These are phyloP conservation scores for Peniophora sp. DNA, from an alignment of 1,284 basidiomycete species.

Conservation along the genomic window DNA sequence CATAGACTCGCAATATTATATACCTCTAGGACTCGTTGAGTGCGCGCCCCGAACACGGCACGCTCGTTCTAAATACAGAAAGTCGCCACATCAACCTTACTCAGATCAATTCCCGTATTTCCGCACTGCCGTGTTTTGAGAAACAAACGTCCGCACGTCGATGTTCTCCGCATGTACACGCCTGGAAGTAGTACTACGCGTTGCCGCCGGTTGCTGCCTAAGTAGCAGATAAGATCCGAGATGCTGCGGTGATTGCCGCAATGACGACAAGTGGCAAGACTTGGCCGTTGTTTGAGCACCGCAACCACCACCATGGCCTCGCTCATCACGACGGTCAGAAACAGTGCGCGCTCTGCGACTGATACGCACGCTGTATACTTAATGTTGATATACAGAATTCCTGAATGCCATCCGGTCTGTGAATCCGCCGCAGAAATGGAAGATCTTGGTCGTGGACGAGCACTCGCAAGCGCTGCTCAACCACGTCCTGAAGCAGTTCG, in stretches of 20 bases:
- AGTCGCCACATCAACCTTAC: too few species aligned
- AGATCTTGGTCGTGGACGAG: conserved; percentile 94
- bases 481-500: conserved; percentile 87
- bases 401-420: conserved; percentile 76
- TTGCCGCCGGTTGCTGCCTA: too few species aligned
- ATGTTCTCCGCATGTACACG: too few species aligned
- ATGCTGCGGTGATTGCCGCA: background rate
- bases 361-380: background rate
- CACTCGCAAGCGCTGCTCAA: conserved; percentile 82
- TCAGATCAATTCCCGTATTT: too few species aligned
- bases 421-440: conserved; percentile 83
- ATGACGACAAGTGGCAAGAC: conserved; percentile 8
- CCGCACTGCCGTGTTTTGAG: too few species aligned
- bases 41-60: too few species aligned
- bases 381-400: conserved; percentile 44
- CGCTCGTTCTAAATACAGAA: too few species aligned
- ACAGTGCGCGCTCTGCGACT: conserved; percentile 36
- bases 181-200: too few species aligned
- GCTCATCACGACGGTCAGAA: conserved; percentile 42
- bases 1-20: background rate
- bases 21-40: too few species aligned
- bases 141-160: too few species aligned
- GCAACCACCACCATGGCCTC: conserved; percentile 36
- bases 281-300: too few species aligned
- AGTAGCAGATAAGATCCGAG: too few species aligned